Base-by-base conservation (phyloP, 192 early-diverging fungal species). In the Backusella psychrophila region DNA sequence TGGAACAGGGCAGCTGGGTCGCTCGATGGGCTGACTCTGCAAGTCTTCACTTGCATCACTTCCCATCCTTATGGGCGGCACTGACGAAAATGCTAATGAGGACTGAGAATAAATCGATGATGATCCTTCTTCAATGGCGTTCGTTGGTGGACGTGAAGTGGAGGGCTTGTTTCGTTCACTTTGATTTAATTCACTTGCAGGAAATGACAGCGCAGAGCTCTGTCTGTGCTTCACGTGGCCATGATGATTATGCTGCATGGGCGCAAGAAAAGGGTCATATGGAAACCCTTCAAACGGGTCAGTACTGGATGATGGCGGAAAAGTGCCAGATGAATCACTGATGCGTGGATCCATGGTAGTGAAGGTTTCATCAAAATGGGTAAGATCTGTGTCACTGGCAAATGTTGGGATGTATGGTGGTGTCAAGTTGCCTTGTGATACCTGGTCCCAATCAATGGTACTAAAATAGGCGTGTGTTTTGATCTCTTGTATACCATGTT, bases 391-490 rank as follows among this genome's bases (percentile, higher is more conserved):
- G 41, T 83, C 86, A 19, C 82, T 85, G 14, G 77, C 36, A 36
- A 96, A 79, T 21, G 80, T 85, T 38, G 95, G 95, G 12, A 87
- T 81, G 59, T 88, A 95, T 6, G 81, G 83, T 42, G 88, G 88
- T 26, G 83, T 78, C 34, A 93, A 83, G 75, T 91, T 89, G 9
- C 90, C 79, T 15, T 86, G 82, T 65, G 86, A 79, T 1, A 95
- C 85, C 36, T 87, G 85, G 0, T 82, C 66, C 89, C 92, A 95
- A 77, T 95, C 85, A 2, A 94, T 80, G 8, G 88, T 85, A 26
- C 81, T 83, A 78, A 95, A 95, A 78, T 87, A 91, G 21, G 89
- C 87, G 75, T 95, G 94, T 6, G 74, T 78, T 76, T 93, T 93
- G 70, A 95, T 93, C 68, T 88, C 89, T 29, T 90, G 87, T 8